Conservation (phyloP, 1,284 basidiomycete genomes). For the Acaromyces ingoldii region DNA sequence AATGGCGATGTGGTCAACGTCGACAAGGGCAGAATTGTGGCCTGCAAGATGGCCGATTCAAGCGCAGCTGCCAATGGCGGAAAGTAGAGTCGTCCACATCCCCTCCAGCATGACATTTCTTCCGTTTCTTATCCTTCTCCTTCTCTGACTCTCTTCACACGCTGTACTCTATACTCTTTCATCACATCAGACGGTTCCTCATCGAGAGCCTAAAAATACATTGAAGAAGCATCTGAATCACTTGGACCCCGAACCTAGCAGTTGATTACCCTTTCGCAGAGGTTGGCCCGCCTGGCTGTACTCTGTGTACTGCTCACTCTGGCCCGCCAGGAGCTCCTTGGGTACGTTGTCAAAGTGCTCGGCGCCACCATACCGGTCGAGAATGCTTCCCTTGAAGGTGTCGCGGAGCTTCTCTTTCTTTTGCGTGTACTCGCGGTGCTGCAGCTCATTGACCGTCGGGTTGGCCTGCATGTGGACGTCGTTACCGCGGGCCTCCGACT, state of each 20-base stretch:
- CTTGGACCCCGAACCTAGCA: too few species aligned
- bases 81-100: too few species aligned
- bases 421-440: constrained; percentile 82
- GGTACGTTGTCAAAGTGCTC: constrained; percentile 83
- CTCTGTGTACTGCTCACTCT: constrained; percentile 96
- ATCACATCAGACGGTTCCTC: too few species aligned
- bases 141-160: too few species aligned
- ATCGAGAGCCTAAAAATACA: too few species aligned
- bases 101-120: too few species aligned
- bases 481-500: constrained; percentile 84
- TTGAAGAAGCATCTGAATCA: too few species aligned
- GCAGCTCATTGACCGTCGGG: constrained; percentile 81
- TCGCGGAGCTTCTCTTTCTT: constrained; percentile 90
- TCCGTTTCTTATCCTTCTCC: too few species aligned
- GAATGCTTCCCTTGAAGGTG: constrained; percentile 62
- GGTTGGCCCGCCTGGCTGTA: constrained; percentile 89
- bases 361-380: constrained; percentile 80
- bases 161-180: too few species aligned
- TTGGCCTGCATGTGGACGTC: constrained; percentile 94
- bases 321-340: constrained; percentile 81
- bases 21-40: constrained; percentile 47
- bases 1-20: constrained; percentile 42
- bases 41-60: constrained; percentile 26
- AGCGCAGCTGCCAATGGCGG: too few species aligned
- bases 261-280: too few species aligned